Percentiles rank a stretch among this genome's conserved stretches.
Conservation (phyloP, 2,329 filamentous ascomycete species). For the Alternaria rosae region DNA sequence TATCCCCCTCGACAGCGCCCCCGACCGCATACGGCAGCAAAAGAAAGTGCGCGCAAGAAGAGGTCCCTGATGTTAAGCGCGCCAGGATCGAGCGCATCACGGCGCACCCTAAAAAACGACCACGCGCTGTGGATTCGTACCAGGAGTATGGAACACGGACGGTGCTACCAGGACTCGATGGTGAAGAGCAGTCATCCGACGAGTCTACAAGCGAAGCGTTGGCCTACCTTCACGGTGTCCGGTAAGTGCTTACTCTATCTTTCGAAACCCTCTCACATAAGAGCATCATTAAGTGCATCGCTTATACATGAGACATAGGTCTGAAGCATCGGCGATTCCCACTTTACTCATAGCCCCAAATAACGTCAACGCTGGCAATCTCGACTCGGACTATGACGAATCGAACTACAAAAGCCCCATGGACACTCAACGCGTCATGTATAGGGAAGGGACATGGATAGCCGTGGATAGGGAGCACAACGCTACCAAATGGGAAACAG, state of each 20-base stretch:
- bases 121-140: slow-evolving; percentile 13
- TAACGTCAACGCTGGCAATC: slow-evolving; percentile 17
- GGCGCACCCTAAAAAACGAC: not conserved
- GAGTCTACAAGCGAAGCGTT: slow-evolving; percentile 40
- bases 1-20: slow-evolving; percentile 1
- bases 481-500: slow-evolving; percentile 9
- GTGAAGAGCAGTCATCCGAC: slow-evolving; percentile 37
- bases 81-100: slow-evolving; percentile 12
- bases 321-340: slow-evolving; percentile 77
- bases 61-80: slow-evolving; percentile 25
- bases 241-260: slow-evolving; percentile 25
- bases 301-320: slow-evolving; percentile 58
- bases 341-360: slow-evolving; percentile 68
- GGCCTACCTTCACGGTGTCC: slow-evolving; percentile 46
- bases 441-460: slow-evolving; percentile 80
- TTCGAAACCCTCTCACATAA: not conserved
- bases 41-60: slow-evolving; percentile 33
- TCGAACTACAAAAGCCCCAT: slow-evolving; percentile 57
- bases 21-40: slow-evolving; percentile 17
- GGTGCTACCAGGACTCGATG: slow-evolving; percentile 39
- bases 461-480: slow-evolving; percentile 52
- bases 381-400: slow-evolving; percentile 6
- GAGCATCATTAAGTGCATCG: not conserved
- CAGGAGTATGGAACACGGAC: slow-evolving; percentile 38
- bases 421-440: slow-evolving; percentile 66